phyloP scores from a whole-genome alignment of 129 eudicot species.

The Centaurea solstitialis region DNA sequence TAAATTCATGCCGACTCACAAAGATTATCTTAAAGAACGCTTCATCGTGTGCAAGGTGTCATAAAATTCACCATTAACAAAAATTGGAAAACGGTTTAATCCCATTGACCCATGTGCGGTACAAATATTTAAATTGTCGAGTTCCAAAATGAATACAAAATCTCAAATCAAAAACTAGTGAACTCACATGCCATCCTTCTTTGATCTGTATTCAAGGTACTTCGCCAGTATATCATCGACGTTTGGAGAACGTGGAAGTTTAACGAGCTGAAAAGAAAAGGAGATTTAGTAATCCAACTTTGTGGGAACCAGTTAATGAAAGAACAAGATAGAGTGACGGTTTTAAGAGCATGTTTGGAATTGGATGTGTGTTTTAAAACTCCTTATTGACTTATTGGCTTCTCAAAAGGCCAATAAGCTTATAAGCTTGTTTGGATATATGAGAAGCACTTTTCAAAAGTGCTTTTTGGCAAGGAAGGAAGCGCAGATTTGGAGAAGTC shows the following conservation, averaged over 20 bases:
- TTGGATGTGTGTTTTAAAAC: too few species aligned
- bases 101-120: not conserved
- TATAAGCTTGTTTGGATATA: too few species aligned
- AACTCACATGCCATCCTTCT: conserved; percentile 89
- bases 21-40: not conserved
- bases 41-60: not conserved
- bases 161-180: not conserved
- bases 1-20: not conserved
- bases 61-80: not conserved
- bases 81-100: not conserved
- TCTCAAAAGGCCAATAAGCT: too few species aligned
- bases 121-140: not conserved
- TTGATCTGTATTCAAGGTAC: conserved; percentile 85
- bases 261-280: conserved; percentile 62
- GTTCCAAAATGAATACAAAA: not conserved
- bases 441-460: too few species aligned
- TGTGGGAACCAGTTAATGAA: not conserved
- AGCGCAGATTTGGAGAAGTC: too few species aligned
- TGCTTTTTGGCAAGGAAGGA: too few species aligned
- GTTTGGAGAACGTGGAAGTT: conserved; percentile 90
- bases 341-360: too few species aligned
- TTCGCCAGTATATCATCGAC: conserved; percentile 82
- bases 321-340: not conserved
- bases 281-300: not conserved
- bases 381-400: too few species aligned